These are phyloP conservation scores for Evernia prunastri DNA, from an alignment of 495 filamentous ascomycete species.

Conservation along the genomic window DNA sequence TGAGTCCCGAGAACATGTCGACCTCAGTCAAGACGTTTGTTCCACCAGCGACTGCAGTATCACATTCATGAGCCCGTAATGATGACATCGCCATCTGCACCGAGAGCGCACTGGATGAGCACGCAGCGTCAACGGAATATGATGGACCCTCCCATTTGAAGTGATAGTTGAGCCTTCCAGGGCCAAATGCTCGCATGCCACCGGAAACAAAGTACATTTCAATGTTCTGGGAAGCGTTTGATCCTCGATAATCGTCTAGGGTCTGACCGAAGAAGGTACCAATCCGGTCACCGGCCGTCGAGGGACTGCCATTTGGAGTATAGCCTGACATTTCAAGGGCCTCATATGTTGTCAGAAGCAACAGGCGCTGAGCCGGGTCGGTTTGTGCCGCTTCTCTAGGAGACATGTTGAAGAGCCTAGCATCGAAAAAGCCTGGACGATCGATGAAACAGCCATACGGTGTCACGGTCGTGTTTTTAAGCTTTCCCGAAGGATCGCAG, in stretches of 20 bases:
- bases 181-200: constrained; percentile 66
- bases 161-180: constrained; percentile 34
- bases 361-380: constrained; percentile 78
- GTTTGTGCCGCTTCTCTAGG: constrained; percentile 50
- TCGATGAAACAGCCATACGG: constrained; percentile 40
- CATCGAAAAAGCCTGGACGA: constrained; percentile 34
- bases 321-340: constrained; percentile 38
- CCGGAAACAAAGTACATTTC: constrained; percentile 77
- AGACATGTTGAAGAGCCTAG: constrained; percentile 37
- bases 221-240: constrained; percentile 64
- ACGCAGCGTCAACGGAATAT: constrained; percentile 69
- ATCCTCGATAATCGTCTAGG: constrained; percentile 70
- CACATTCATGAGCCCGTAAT: constrained; percentile 63
- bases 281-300: constrained; percentile 48
- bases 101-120: constrained; percentile 55
- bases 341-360: constrained; percentile 56
- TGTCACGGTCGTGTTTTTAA: constrained; percentile 30
- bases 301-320: constrained; percentile 28
- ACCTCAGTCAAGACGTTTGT: constrained; percentile 59
- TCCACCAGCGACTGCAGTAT: constrained; percentile 68
- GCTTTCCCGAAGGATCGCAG: constrained; percentile 38
- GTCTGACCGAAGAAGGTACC: constrained; percentile 76
- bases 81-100: constrained; percentile 57
- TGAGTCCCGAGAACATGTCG: constrained; percentile 63
- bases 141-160: constrained; percentile 53